Base-by-base conservation (phyloP, 768 basidiomycete genomes). In the Dentipellis fragilis region DNA sequence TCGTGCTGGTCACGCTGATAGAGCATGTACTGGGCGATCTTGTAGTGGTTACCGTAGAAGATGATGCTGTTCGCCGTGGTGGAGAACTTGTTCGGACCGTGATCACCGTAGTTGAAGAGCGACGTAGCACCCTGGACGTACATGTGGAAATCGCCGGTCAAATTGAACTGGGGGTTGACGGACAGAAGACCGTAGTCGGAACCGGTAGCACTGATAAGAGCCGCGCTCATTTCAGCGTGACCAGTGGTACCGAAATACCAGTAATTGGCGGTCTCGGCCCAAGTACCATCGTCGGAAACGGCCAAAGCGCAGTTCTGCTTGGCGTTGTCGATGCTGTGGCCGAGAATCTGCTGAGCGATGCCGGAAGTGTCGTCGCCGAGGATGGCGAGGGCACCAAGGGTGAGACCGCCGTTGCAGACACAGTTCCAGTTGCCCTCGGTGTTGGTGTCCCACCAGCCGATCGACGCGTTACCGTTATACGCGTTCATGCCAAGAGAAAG, bases 371-470 rank as follows among this genome's bases (percentile, higher is more conserved):
- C 86, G 61, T 94, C 89, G 35, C 79, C 84, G 12, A 93, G 72
- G 64, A 99, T 93, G 36, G 96, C 93, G 56, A 99, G 83, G 1
- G 96, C 81, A 48, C 79, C 96, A 66, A 97, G 68, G 17, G 88
- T 92, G 59, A 98, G 73, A 56, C 96, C 96, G 49, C 81, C 80
- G 68, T 97, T 98, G 75, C 87, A 93, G 55, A 92, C 90, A 68
- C 95, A 97, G 69, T 99, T 99, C 96, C 96, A 99, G 76, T 98
- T 99, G 17, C 95, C 95, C 58, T 77, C 77, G 48, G 80, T 79
- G 58, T 73, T 77, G 51, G 61, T 76, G 68, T 70, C 77, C 93
- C 93, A 96, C 93, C 93, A 96, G 49, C 85, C 85, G 52, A 73
- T 77, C 14, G 40, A 61, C 29, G 66, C 59, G 46, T 72, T 64